Percentiles rank a stretch among this genome's conserved stretches.
These are phyloP conservation scores for Trifolium pratense DNA, from an alignment of 306 rosid species.

Conservation along the genomic window DNA sequence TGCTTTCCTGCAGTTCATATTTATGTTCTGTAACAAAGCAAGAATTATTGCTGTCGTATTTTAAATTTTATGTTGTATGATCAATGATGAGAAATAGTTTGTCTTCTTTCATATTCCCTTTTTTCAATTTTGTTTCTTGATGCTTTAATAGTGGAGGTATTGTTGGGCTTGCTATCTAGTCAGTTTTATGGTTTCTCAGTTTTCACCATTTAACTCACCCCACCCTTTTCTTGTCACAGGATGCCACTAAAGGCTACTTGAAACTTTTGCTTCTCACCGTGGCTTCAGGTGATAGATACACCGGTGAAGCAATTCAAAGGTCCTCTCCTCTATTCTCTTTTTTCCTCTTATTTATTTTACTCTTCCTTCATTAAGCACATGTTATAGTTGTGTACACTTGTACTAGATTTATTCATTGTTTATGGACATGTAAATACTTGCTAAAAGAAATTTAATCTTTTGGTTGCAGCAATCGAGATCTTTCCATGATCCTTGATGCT, in stretches of 20 bases:
- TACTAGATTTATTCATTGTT: conserved; percentile 33
- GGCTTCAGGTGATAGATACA: conserved; percentile 83
- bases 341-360: conserved; percentile 20
- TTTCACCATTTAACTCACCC: conserved; percentile 33
- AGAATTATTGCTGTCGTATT: conserved; percentile 30
- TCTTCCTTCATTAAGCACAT: conserved; percentile 23
- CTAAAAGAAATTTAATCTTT: conserved; percentile 31
- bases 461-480: conserved; percentile 91
- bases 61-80: conserved; percentile 21
- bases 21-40: conserved; percentile 30
- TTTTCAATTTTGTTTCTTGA: conserved; percentile 26
- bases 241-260: conserved; percentile 91
- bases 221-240: conserved; percentile 56
- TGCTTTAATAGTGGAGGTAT: conserved; percentile 26
- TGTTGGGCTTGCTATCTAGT: background rate
- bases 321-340: conserved; percentile 20
- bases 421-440: conserved; percentile 32
- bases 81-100: conserved; percentile 23
- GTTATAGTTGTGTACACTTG: conserved; percentile 11
- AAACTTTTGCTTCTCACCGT: conserved; percentile 94
- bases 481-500: conserved; percentile 98
- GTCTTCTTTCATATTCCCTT: conserved; percentile 17
- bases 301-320: conserved; percentile 97
- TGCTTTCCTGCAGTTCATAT: conserved; percentile 34
- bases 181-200: conserved; percentile 27